phyloP scores from a whole-genome alignment of 768 basidiomycete species.

The Scleroderma bovista region DNA sequence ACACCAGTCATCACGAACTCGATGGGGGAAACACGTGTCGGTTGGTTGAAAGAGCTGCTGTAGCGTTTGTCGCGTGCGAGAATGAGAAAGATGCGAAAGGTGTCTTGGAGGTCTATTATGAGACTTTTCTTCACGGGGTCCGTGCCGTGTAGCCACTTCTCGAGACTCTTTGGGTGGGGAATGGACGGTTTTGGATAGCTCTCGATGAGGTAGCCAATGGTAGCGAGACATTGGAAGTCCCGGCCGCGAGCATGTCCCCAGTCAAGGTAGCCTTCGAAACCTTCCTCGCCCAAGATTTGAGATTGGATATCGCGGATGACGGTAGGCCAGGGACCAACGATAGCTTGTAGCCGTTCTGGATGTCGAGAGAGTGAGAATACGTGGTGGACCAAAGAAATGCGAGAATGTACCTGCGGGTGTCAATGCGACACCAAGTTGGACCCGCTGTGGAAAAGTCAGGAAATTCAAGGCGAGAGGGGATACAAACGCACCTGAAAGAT shows the following conservation, averaged over 20 bases:
- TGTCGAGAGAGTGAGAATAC: not conserved
- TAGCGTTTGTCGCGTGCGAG: constrained; percentile 30
- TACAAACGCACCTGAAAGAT: constrained; percentile 48
- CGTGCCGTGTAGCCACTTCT: constrained; percentile 32
- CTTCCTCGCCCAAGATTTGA: constrained; percentile 30
- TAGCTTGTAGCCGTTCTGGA: constrained; percentile 46
- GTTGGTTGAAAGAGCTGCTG: constrained; percentile 27
- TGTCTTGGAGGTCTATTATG: constrained; percentile 24
- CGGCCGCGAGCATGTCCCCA: constrained; percentile 41
- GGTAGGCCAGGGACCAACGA: constrained; percentile 41
- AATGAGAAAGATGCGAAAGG: constrained; percentile 30
- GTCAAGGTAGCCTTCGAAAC: constrained; percentile 34
- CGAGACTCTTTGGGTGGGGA: constrained; percentile 24
- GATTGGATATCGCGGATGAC: constrained; percentile 38
- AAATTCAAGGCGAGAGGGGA: not conserved
- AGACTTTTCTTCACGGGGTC: constrained; percentile 23
- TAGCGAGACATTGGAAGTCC: constrained; percentile 42
- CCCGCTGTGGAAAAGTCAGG: constrained; percentile 32
- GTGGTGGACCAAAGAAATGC: not conserved
- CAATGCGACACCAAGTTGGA: constrained; percentile 47
- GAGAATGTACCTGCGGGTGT: constrained; percentile 39
- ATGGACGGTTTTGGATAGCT: constrained; percentile 22
- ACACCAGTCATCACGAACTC: constrained; percentile 42
- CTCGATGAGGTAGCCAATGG: constrained; percentile 30
- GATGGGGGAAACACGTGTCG: constrained; percentile 35